Base-by-base conservation (phyloP, 2,329 filamentous ascomycete genomes). In the Sporothrix variecibatus region DNA sequence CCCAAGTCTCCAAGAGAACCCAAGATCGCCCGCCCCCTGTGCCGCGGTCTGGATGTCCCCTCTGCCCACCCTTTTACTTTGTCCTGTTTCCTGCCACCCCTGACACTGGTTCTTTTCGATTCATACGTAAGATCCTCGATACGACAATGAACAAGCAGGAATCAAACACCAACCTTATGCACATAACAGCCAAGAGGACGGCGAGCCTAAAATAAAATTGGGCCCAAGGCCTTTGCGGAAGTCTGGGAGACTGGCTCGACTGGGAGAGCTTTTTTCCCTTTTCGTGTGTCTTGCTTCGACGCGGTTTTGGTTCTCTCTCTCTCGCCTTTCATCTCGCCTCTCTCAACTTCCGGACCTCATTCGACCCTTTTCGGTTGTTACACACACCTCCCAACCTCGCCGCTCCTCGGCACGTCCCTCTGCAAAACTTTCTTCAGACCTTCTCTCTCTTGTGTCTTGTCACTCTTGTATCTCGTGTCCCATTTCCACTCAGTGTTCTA, bases 381-480 rank as follows among this genome's bases (percentile, higher is more conserved):
- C 46, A 69, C 67, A 69, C 67, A 17, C 64, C 64, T 46, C 62
- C 26, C 64, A 31, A 67, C 40, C 64, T 69, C 67, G 67, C 46
- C 46, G 31, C 26, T 69, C 31, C 46, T 38, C 43, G 46, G 65
- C 26, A 34, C 46, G 46, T 51, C 65, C 46, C 67, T 69, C 17
- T 26, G 40, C 64, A 31, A 15, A 17, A 11, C 62, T 11, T 65
- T 34, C 34, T 34, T 34, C 34, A 3, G 34, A 34, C 34, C 20
- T 15, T 38, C 11, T n/a, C n/a, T n/a, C n/a, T n/a, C n/a, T n/a
- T n/a, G n/a, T n/a, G n/a, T n/a, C n/a, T 5, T 28, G 15, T 28
- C 8, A 43, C 9, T 70, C 49, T 71, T 17, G n/a, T 58, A 20
- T 71, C 68, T 49, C 7, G 1, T 40, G 38, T 51, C 15, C 28